Base-by-base conservation (phyloP, 148 eudicot genomes). In the Pouteria glomerata region DNA sequence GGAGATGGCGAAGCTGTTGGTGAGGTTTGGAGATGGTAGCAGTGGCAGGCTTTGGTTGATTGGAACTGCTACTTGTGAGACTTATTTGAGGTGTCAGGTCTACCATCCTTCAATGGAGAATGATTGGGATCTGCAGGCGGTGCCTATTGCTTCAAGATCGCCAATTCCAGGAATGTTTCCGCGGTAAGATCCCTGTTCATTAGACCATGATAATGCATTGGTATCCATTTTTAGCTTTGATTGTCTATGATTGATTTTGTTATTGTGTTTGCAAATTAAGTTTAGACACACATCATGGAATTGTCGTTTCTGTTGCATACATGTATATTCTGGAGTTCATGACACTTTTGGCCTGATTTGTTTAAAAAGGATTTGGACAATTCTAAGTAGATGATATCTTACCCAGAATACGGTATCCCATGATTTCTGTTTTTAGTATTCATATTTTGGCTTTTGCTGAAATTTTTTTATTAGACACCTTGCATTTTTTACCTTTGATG, bases 11-110 rank as follows among this genome's bases (percentile, higher is more conserved):
- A 82, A 72, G 52, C 37, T 87, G 1, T 57, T 89, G 77, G 76
- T 70, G 57, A 87, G 79, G 24, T 85, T 75, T 23, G 24, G 74
- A 4, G 83, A 74, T 11, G 77, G 57, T 33, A 71, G 60, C 23
- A 47, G 67, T 21, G 68, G 84, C 33, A 76, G 70, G 75, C 51
- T 94, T 73, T 94, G 97, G 98, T 79, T 89, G 66, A 83, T 89
- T 70, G 98, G 97, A 30, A 85, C 86, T 18, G 97, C 98, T 42
- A 91, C 98, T n/a, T 94, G 98, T 79, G 97, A 91, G 82, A 94
- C 98, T 21, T 94, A 89, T 74, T 67, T 94, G 78, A 91, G 98
- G 76, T 91, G 98, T 57, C 93, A 94, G 41, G 89, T 94, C 53
- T 89, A 87, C 84, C 89, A 91, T 70, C 85, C 97, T 30, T 57